Percentiles rank a stretch among this genome's conserved stretches.
These are phyloP conservation scores for Gynochthodes officinalis DNA, from an alignment of 257 asterid genomes.

Conservation along the genomic window DNA sequence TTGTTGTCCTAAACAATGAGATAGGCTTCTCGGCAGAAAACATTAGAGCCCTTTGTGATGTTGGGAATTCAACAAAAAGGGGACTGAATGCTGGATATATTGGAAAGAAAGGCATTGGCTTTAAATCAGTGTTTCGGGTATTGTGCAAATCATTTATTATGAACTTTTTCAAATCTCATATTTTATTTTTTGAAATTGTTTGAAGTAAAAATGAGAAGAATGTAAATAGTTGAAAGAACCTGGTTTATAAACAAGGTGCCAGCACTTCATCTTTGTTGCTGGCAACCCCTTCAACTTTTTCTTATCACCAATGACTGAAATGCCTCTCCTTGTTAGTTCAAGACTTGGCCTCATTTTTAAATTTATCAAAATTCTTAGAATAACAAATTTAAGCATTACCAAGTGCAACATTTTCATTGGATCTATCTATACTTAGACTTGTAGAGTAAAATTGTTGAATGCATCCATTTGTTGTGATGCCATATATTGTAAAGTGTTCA, in stretches of 20 bases:
- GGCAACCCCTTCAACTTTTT: neutral
- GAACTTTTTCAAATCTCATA: neutral
- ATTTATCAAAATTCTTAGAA: neutral
- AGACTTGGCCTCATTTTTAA: neutral
- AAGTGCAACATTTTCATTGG: neutral
- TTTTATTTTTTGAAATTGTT: neutral
- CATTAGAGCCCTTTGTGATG: constrained; percentile 93
- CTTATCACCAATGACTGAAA: neutral
- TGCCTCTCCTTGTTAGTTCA: neutral
- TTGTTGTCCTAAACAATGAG: constrained; percentile 81
- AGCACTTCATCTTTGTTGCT: neutral
- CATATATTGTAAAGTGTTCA: neutral
- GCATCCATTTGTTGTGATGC: neutral
- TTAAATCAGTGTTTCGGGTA: constrained; percentile 99
- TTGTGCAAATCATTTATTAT: constrained; percentile 15
- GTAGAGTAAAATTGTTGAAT: neutral
- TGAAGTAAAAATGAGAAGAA: neutral
- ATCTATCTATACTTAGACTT: neutral
- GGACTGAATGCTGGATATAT: constrained; percentile 72
- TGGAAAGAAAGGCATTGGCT: constrained; percentile 99
- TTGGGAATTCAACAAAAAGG: constrained; percentile 89
- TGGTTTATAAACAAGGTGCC: neutral
- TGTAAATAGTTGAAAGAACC: neutral
- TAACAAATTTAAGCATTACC: neutral
- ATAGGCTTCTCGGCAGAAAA: constrained; percentile 74